A percentile compares a stretch with the other conserved stretches of the same genome.
These are phyloP conservation scores for Mycocalia duriaeana DNA, from an alignment of 1,284 basidiomycete species.

Conservation along the genomic window DNA sequence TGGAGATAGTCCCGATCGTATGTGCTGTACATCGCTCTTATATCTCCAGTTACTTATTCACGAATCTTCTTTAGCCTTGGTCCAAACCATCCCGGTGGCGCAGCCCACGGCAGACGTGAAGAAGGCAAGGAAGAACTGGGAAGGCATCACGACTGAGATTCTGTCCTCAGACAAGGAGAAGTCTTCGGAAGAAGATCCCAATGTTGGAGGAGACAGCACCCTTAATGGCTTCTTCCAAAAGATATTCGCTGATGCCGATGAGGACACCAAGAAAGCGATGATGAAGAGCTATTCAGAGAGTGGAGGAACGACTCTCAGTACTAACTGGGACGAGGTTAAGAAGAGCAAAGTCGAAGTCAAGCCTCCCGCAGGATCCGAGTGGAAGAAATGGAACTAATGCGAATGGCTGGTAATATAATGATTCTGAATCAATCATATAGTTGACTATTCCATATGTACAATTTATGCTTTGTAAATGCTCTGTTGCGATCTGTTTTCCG, in stretches of 20 bases:
- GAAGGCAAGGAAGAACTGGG: constrained; percentile 74
- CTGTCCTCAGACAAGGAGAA: constrained; percentile 60
- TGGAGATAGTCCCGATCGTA: constrained; percentile 72
- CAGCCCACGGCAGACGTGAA: constrained; percentile 28
- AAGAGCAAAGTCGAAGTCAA: constrained; percentile 68
- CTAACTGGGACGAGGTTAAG: constrained; percentile 87
- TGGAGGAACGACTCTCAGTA: constrained; percentile 88
- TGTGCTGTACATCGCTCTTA: constrained; percentile 21
- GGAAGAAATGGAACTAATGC: constrained; percentile 60
- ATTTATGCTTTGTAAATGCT: background rate
- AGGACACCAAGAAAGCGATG: constrained; percentile 88
- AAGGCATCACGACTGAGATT: constrained; percentile 67
- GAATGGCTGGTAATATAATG: background rate
- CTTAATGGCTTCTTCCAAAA: constrained; percentile 80
- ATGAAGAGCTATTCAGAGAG: constrained; percentile 93
- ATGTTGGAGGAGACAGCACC: constrained; percentile 74
- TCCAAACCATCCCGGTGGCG: too few relatives aligned
- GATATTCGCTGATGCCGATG: constrained; percentile 82
- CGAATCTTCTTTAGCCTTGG: too few relatives aligned
- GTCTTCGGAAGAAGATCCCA: constrained; percentile 68
- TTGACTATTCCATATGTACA: background rate
- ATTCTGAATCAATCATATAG: background rate
- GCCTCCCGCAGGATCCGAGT: constrained; percentile 78
- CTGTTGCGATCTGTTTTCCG: background rate
- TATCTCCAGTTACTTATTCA: too few relatives aligned